Percentiles rank a stretch among this genome's conserved stretches.
Evolutionary conservation across 192 early-diverging fungal genomes (phyloP).

Genomic region (Gaertneriomyces sp.): DNA sequence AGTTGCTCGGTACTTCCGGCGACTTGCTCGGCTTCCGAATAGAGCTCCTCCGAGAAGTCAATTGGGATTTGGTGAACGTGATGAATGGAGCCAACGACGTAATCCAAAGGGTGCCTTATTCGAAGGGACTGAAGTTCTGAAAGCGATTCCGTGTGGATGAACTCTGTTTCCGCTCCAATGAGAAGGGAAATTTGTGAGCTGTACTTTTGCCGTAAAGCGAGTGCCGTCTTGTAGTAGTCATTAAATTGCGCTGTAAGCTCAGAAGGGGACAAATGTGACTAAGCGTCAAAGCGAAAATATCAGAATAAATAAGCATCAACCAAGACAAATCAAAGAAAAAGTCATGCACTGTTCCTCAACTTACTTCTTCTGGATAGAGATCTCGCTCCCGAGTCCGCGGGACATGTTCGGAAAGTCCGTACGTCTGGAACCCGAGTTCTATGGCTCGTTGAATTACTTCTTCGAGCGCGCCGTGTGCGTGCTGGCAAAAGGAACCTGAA

Average conservation of each 20-base stretch:
- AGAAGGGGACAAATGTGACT: slow-evolving; percentile 61
- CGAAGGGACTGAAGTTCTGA: slow-evolving; percentile 49
- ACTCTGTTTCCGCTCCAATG: slow-evolving; percentile 90
- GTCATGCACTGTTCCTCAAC: neutral
- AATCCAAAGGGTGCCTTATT: slow-evolving; percentile 61
- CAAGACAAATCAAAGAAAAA: neutral
- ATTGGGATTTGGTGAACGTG: slow-evolving; percentile 77
- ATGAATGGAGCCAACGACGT: slow-evolving; percentile 90
- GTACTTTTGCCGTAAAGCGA: slow-evolving; percentile 65
- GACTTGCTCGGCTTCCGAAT: slow-evolving; percentile 44
- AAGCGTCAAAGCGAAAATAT: neutral
- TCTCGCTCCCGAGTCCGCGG: slow-evolving; percentile 72
- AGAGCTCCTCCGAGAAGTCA: slow-evolving; percentile 71
- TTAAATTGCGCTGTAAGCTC: slow-evolving; percentile 63
- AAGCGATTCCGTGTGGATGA: slow-evolving; percentile 58
- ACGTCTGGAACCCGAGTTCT: slow-evolving; percentile 60
- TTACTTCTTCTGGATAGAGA: slow-evolving; percentile 89
- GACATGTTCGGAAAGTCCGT: slow-evolving; percentile 92
- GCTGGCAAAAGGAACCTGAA: slow-evolving; percentile 93
- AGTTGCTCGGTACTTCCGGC: slow-evolving; percentile 39
- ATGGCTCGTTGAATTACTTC: slow-evolving; percentile 76
- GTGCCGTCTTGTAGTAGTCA: slow-evolving; percentile 71
- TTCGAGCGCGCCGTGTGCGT: slow-evolving; percentile 83
- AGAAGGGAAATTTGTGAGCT: slow-evolving; percentile 47
- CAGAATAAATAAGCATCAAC: too few species aligned